Percentiles rank a stretch among this genome's conserved stretches.
Conservation (phyloP, 2,329 filamentous ascomycete species). For the Aspergillus uvarum region DNA sequence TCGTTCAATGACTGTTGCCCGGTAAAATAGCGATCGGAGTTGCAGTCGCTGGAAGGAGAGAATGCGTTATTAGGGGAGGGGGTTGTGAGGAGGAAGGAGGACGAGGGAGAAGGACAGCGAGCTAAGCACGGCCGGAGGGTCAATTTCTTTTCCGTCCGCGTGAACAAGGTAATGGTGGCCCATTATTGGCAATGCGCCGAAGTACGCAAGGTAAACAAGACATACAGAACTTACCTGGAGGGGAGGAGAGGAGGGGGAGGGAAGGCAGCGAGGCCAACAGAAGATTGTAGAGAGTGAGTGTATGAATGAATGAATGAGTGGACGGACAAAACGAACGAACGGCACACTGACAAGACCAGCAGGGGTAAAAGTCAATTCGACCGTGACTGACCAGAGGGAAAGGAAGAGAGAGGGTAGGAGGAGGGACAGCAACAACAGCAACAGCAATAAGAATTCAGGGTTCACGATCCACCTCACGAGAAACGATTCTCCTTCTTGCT, state of each 20-base stretch:
- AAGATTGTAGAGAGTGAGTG: neutral
- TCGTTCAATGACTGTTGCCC: neutral
- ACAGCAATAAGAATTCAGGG: slow-evolving; percentile 14
- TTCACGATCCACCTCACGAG: slow-evolving; percentile 23
- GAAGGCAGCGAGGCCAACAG: neutral
- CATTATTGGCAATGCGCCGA: slow-evolving; percentile 9
- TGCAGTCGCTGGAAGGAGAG: slow-evolving; percentile 3
- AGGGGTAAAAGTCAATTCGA: slow-evolving; percentile 6
- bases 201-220: slow-evolving; percentile 15
- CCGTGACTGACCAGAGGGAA: neutral
- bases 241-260: neutral
- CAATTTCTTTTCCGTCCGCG: slow-evolving; percentile 13
- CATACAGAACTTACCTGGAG: slow-evolving; percentile 15
- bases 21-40: neutral
- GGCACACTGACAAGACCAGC: slow-evolving; percentile 3
- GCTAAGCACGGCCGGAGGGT: slow-evolving; percentile 4
- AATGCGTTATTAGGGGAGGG: slow-evolving; percentile 9
- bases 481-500: slow-evolving; percentile 5
- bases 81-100: neutral
- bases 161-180: slow-evolving; percentile 14
- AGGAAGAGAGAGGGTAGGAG: neutral
- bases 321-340: neutral
- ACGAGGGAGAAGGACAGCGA: slow-evolving; percentile 2
- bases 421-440: neutral
- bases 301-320: slow-evolving; percentile 5